A percentile compares a stretch with the other conserved stretches of the same genome.
Conservation (phyloP, 257 asterid species). For the Forsythia suspensa region DNA sequence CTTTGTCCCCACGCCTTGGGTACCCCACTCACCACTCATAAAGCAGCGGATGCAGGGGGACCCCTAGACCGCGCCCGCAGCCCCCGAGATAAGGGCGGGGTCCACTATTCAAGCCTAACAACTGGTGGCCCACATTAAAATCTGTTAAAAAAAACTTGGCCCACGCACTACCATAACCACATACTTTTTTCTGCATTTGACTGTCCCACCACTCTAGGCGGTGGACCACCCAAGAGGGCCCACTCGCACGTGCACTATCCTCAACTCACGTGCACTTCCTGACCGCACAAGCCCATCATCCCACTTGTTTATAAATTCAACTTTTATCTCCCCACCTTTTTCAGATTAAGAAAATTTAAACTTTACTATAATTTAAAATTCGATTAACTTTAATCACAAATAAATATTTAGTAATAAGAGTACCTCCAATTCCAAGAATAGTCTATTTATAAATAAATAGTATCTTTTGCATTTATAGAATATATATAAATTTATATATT, state of each 20-base stretch:
- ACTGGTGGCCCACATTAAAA: conserved; percentile 22
- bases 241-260: conserved; percentile 34
- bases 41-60: conserved; percentile 25
- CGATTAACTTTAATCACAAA: neutral
- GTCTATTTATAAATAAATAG: no score
- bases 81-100: conserved; percentile 32
- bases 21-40: conserved; percentile 18
- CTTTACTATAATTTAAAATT: neutral
- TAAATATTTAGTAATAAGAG: no score
- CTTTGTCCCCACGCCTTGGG: neutral
- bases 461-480: no score
- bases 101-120: conserved; percentile 18
- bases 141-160: conserved; percentile 1
- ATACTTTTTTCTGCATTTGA: neutral
- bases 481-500: no score
- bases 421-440: no score
- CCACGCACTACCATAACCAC: conserved; percentile 11
- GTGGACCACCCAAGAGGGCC: conserved; percentile 26
- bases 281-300: conserved; percentile 34
- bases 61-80: conserved; percentile 27
- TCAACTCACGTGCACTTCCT: conserved; percentile 22
- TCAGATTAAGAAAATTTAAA: no score
- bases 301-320: neutral
- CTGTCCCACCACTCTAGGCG: conserved; percentile 13
- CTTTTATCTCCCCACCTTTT: neutral